Evolutionary conservation across 768 basidiomycete genomes (phyloP).

Genomic region (Amanita subjunquillea): DNA sequence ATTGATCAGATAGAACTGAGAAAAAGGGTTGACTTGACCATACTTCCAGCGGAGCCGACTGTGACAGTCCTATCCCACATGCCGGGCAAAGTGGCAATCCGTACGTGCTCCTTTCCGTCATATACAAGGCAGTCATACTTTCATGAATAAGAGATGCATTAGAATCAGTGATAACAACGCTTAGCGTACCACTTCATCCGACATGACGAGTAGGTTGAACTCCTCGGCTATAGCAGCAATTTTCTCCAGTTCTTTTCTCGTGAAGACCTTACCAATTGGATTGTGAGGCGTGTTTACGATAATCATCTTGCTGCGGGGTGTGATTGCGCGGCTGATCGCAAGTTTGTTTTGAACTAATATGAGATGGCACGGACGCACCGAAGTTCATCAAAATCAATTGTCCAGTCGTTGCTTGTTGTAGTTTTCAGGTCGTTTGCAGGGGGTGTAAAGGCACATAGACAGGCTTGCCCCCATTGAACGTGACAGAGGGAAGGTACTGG

Average conservation of each 20-base stretch:
- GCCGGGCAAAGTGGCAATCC: constrained; percentile 89
- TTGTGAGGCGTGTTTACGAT: constrained; percentile 97
- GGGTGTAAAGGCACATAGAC: constrained; percentile 95
- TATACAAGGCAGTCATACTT: constrained; percentile 93
- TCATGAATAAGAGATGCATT: neutral
- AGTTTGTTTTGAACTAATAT: neutral
- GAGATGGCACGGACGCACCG: constrained; percentile 32
- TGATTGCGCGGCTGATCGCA: constrained; percentile 57
- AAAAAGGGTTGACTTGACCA: constrained; percentile 12
- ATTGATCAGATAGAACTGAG: neutral
- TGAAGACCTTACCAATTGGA: constrained; percentile 97
- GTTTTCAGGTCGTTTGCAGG: constrained; percentile 38
- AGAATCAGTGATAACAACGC: neutral
- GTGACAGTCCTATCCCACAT: constrained; percentile 99
- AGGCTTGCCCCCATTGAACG: constrained; percentile 88
- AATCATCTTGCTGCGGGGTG: constrained; percentile 87
- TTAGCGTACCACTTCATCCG: constrained; percentile 87
- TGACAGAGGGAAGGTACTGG: constrained; percentile 87
- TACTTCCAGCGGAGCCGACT: constrained; percentile 91
- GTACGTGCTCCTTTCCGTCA: constrained; percentile 79
- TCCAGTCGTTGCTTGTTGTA: constrained; percentile 74
- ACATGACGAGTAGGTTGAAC: constrained; percentile 84
- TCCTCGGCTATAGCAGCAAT: constrained; percentile 87
- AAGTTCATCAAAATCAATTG: constrained; percentile 80
- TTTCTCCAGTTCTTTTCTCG: constrained; percentile 65